These are phyloP conservation scores for Euphrasia arctica DNA, from an alignment of 305 asterid species.

Conservation along the genomic window DNA sequence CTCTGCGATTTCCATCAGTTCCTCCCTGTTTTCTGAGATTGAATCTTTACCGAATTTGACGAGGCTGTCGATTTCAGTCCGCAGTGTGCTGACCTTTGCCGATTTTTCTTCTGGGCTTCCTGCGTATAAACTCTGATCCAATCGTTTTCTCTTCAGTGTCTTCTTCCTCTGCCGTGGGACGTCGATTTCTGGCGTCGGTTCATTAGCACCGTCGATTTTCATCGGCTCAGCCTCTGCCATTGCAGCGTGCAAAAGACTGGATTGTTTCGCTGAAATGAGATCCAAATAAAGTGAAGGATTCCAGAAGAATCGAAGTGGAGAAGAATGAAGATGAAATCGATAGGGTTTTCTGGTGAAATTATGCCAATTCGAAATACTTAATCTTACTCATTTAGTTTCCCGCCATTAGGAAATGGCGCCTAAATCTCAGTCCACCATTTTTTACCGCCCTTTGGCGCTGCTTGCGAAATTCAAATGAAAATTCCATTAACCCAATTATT, in stretches of 20 bases:
- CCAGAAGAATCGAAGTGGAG: background rate
- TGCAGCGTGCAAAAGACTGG: slow-evolving; percentile 25
- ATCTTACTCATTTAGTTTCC: background rate
- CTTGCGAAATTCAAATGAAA: background rate
- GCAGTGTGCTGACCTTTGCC: slow-evolving; percentile 36
- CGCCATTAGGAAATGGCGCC: background rate
- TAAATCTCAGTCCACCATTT: background rate
- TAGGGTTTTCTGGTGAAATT: too few species aligned
- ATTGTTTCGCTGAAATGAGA: background rate
- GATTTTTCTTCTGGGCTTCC: slow-evolving; percentile 42
- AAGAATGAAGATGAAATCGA: too few species aligned
- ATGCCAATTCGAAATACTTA: too few species aligned
- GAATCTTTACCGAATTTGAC: slow-evolving; percentile 39
- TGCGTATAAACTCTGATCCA: slow-evolving; percentile 23
- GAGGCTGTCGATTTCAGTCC: slow-evolving; percentile 47
- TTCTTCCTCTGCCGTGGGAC: slow-evolving; percentile 30
- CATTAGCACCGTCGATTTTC: slow-evolving; percentile 33
- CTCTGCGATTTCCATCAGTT: slow-evolving; percentile 30
- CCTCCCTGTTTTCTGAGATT: slow-evolving; percentile 30
- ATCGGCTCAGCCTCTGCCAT: slow-evolving; percentile 43
- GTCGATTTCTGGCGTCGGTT: slow-evolving; percentile 15
- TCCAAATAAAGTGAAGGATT: too few species aligned
- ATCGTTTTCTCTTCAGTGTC: slow-evolving; percentile 50
- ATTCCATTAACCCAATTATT: too few species aligned
- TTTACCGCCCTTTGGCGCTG: background rate